Base-by-base conservation (phyloP, 768 basidiomycete species). In the Hygrophorus pudorinus region DNA sequence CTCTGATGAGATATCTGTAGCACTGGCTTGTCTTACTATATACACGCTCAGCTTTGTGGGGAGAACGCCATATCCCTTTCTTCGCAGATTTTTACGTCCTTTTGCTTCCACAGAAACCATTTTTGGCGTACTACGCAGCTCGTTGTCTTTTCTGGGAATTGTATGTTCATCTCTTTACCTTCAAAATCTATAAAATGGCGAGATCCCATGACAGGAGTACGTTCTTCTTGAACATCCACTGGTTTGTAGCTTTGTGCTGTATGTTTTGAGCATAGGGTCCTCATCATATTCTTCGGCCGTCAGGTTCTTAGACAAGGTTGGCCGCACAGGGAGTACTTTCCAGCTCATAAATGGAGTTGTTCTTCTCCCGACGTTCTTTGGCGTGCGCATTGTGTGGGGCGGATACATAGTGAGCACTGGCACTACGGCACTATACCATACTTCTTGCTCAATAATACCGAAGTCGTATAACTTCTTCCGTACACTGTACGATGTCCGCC, bases 201-300 rank as follows among this genome's bases (percentile, higher is more conserved):
- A 33, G n/a, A n/a, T n/a, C n/a, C 7, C 0, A 29, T 28, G 35
- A 13, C 48, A 81, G 79, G 64, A 85, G 81, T 65, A 93, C 90
- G 0, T 75, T 90, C 46, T 90, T 93, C 63, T 67, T 94, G 49
- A 85, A 94, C 53, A 77, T 86, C 44, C 87, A 92, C 50, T 91
- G 88, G 88, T 89, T 30, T 8, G 5, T 2, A 29, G 9, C 17
- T 27, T 2, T 29, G 14, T 31, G 18, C 11, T 4, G 24, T 29
- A 44, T 21, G 33, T 3, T 7, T 24, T 18, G 42, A 17, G 38
- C 16, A 39, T 34, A 29, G 11, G 46, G 38, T 38, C 24, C 46
- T 28, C 5, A 42, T 11, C 5, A 45, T 40, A 18, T 27, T 31
- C 38, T 24, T 36, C 37, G 27, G 33, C 11, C 35, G 44, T 7